phyloP scores from a whole-genome alignment of 306 rosid genomes.

The Prunus fruticosa region DNA sequence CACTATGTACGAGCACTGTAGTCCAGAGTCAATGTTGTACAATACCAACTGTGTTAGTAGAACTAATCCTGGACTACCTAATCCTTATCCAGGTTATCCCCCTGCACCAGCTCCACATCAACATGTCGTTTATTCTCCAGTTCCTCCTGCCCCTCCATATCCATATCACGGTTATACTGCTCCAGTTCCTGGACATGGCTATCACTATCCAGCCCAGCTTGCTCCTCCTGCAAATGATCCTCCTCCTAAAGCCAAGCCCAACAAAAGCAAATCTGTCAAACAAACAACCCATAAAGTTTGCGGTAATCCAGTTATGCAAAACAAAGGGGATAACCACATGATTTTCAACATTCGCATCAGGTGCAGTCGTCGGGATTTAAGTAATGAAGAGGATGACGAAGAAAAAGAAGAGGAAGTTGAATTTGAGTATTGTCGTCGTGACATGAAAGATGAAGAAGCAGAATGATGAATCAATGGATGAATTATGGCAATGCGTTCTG shows the following conservation, averaged over 20 bases:
- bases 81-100: no score
- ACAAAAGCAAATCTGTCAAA: not conserved
- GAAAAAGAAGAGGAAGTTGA: not conserved
- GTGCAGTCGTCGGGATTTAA: not conserved
- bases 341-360: not conserved
- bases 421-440: not conserved
- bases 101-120: no score
- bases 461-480: not conserved
- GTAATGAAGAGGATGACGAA: not conserved
- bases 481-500: not conserved
- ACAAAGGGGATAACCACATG: not conserved
- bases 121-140: no score
- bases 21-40: not conserved
- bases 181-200: slow-evolving; percentile 4
- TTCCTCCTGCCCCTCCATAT: not conserved
- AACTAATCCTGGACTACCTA: no score
- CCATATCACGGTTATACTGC: not conserved
- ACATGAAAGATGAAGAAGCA: not conserved
- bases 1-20: not conserved
- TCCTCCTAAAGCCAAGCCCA: slow-evolving; percentile 4
- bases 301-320: not conserved
- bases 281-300: not conserved
- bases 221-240: not conserved
- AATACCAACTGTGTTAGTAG: not conserved
- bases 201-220: not conserved